Conservation (phyloP, 163 green algal species). For the Coccomyxa subellipsoidea region DNA sequence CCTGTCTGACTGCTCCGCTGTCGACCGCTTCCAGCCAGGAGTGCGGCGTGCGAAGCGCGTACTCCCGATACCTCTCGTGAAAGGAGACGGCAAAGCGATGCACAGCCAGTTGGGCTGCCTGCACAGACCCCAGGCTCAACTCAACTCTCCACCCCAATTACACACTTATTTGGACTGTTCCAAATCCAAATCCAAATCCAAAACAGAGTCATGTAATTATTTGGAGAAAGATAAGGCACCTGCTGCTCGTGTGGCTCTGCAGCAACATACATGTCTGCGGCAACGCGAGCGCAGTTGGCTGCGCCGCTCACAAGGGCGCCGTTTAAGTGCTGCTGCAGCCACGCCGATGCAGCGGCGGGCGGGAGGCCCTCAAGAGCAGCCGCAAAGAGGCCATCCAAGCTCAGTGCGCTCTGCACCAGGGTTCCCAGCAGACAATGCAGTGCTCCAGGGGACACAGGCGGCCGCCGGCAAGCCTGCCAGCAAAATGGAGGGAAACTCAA, state of each 20-base stretch:
- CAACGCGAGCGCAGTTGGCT: conserved; percentile 11
- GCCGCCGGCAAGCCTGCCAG: conserved; percentile 18
- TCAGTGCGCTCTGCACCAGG: conserved; percentile 22
- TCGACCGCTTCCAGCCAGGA: conserved; percentile 21
- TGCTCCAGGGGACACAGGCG: neutral
- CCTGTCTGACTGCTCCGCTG: conserved; percentile 14
- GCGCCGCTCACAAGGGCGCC: conserved; percentile 12
- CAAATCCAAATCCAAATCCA: neutral
- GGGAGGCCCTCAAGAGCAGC: neutral
- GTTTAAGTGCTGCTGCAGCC: conserved; percentile 12
- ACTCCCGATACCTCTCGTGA: conserved; percentile 15
- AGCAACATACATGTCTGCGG: conserved; percentile 9
- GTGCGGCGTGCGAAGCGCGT: conserved; percentile 7
- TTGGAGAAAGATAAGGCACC: neutral
- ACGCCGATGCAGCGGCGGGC: neutral
- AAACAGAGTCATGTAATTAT: neutral
- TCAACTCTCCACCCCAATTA: neutral
- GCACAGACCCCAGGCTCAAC: neutral
- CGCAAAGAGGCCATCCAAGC: conserved; percentile 17
- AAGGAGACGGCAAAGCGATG: neutral
- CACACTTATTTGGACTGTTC: too few species aligned
- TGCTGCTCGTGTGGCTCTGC: conserved; percentile 2
- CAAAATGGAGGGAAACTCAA: too few species aligned
- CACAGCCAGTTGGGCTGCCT: conserved; percentile 13
- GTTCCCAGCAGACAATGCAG: conserved; percentile 20